Evolutionary conservation across 2,329 filamentous ascomycete species (phyloP).

Genomic region (Onygena corvina): DNA sequence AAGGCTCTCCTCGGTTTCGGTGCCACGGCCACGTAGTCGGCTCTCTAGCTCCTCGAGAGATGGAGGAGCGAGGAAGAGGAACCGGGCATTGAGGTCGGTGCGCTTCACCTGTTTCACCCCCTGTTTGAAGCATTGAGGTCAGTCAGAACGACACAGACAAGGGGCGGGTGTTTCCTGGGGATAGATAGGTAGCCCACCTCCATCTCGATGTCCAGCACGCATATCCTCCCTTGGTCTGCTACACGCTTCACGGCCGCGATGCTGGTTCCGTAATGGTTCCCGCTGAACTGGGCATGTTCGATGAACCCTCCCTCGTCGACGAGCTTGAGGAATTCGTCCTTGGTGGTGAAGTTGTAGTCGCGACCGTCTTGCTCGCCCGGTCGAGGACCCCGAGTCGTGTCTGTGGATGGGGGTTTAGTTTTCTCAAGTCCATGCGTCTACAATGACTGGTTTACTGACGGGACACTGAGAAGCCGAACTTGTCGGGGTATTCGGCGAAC

Average conservation of each 20-base stretch:
- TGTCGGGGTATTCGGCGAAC: slow-evolving; percentile 32
- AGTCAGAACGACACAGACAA: not conserved
- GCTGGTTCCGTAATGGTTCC: slow-evolving; percentile 78
- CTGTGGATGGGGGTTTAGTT: slow-evolving; percentile 22
- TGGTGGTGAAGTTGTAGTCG: slow-evolving; percentile 68
- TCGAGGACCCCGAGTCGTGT: slow-evolving; percentile 72
- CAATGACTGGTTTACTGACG: slow-evolving; percentile 20
- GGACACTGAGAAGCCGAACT: slow-evolving; percentile 34
- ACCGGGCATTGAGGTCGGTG: slow-evolving; percentile 61
- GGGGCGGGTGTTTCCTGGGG: not conserved
- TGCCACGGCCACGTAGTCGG: slow-evolving; percentile 60
- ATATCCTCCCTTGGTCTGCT: slow-evolving; percentile 56
- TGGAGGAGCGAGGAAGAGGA: slow-evolving; percentile 75
- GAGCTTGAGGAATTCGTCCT: slow-evolving; percentile 55
- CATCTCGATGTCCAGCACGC: slow-evolving; percentile 93
- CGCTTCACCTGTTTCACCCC: slow-evolving; percentile 88
- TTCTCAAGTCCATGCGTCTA: not conserved
- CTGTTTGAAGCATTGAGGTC: slow-evolving; percentile 24
- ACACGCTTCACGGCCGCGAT: slow-evolving; percentile 67
- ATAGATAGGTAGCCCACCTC: slow-evolving; percentile 45
- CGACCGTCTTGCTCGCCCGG: slow-evolving; percentile 61
- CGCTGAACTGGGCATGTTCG: slow-evolving; percentile 75
- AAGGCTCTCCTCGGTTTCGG: slow-evolving; percentile 64
- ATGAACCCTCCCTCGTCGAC: slow-evolving; percentile 63
- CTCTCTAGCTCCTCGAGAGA: slow-evolving; percentile 60